Conservation (phyloP, 164 flowering plant species). For the Nymphaea thermarum region DNA sequence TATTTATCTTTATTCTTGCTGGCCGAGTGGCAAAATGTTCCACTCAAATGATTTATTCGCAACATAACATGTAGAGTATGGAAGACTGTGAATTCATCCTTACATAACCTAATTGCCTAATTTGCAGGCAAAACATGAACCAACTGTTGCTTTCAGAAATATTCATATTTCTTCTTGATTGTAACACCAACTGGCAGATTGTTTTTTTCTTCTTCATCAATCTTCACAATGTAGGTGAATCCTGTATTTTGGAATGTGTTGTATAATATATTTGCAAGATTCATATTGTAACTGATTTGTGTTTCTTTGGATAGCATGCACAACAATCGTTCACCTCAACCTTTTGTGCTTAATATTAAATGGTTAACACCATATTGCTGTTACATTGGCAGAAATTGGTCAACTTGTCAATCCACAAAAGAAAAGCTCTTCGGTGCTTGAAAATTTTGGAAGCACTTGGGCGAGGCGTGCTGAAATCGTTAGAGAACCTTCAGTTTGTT, state of each 20-base stretch:
- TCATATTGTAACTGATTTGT: background rate
- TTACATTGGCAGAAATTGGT: constrained; percentile 41
- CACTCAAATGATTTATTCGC: too few species aligned
- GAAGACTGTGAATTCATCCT: too few species aligned
- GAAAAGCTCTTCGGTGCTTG: constrained; percentile 8
- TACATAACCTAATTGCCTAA: too few species aligned
- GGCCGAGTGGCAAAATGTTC: too few species aligned
- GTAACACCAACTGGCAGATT: too few species aligned
- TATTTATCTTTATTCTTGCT: too few species aligned
- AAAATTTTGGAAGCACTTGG: constrained; percentile 17
- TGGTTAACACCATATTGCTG: constrained; percentile 2
- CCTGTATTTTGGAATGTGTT: background rate
- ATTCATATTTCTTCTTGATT: too few species aligned
- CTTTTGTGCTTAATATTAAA: background rate
- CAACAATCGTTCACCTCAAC: background rate
- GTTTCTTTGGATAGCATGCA: background rate
- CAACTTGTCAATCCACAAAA: constrained; percentile 18
- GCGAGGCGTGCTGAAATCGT: constrained; percentile 15
- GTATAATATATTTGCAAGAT: background rate
- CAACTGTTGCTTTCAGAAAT: too few species aligned
- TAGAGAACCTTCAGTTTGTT: constrained; percentile 43
- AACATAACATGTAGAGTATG: too few species aligned
- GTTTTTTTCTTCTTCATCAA: too few species aligned
- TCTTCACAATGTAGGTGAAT: too few species aligned
- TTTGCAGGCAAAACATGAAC: too few species aligned